Conservation (phyloP, 2,329 filamentous ascomycete genomes). For the Fusarium protoensiforme region DNA sequence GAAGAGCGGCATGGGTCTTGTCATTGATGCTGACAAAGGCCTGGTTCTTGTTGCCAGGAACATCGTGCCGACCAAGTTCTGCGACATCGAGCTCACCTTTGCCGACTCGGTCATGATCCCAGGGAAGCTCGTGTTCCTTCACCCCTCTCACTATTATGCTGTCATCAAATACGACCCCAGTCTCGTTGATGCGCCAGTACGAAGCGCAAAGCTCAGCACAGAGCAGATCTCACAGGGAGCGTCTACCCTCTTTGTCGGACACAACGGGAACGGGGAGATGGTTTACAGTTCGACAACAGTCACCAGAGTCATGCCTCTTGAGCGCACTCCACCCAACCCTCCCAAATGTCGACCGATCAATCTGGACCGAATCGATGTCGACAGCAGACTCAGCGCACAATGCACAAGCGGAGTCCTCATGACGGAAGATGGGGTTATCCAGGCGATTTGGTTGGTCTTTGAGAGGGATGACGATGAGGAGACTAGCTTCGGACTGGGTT, state of each 20-base stretch:
- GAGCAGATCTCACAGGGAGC: slow-evolving; percentile 91
- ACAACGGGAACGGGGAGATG: slow-evolving; percentile 93
- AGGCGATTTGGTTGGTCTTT: slow-evolving; percentile 95
- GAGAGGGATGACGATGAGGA: slow-evolving; percentile 23
- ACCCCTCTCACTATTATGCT: slow-evolving; percentile 95
- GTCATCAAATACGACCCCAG: slow-evolving; percentile 94
- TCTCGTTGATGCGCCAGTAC: slow-evolving; percentile 90
- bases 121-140: slow-evolving; percentile 93
- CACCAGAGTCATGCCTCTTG: slow-evolving; percentile 94
- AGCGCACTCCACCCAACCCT: slow-evolving; percentile 90
- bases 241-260: slow-evolving; percentile 94
- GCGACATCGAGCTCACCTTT: slow-evolving; percentile 94
- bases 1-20: slow-evolving; percentile 93
- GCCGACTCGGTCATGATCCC: slow-evolving; percentile 97
- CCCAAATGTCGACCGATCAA: slow-evolving; percentile 95
- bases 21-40: slow-evolving; percentile 95
- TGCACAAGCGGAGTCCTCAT: slow-evolving; percentile 94
- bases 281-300: slow-evolving; percentile 94
- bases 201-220: slow-evolving; percentile 84
- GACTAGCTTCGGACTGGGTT: slow-evolving; percentile 78
- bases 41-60: slow-evolving; percentile 93
- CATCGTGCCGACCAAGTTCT: slow-evolving; percentile 94
- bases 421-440: slow-evolving; percentile 88
- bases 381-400: slow-evolving; percentile 88
- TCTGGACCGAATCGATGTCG: slow-evolving; percentile 94